These are phyloP conservation scores for Fusarium sulawesiense DNA, from an alignment of 2,329 filamentous ascomycete genomes.

Conservation along the genomic window DNA sequence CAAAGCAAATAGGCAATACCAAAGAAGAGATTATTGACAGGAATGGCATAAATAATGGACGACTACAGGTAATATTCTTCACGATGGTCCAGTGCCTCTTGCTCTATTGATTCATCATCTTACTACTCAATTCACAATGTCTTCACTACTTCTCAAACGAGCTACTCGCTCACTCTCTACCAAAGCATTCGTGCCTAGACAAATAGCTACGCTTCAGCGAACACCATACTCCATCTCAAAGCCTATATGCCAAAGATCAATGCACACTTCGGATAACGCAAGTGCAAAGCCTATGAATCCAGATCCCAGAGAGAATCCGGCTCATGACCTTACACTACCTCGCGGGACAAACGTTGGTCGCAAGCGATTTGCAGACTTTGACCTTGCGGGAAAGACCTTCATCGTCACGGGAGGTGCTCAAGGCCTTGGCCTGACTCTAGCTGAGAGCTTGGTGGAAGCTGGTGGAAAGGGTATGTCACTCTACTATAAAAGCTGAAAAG, in stretches of 20 bases:
- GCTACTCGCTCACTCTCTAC: not conserved
- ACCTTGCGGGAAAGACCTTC: slow-evolving; percentile 77
- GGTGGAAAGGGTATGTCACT: slow-evolving; percentile 69
- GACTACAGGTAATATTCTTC: not conserved
- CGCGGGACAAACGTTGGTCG: slow-evolving; percentile 46
- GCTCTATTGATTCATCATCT: not conserved
- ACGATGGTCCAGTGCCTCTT: not conserved
- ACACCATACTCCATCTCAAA: not conserved
- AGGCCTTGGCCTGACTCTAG: slow-evolving; percentile 80
- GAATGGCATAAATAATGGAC: not conserved
- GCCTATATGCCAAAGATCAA: not conserved
- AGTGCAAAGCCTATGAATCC: slow-evolving; percentile 39
- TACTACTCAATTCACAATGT: slow-evolving; percentile 1
- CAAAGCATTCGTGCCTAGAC: not conserved
- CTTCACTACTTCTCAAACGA: slow-evolving; percentile 6
- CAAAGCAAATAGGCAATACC: not conserved
- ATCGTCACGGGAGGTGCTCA: slow-evolving; percentile 81
- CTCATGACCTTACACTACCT: slow-evolving; percentile 17
- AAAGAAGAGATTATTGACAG: not conserved
- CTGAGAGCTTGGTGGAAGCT: slow-evolving; percentile 82
- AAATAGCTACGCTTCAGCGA: not conserved
- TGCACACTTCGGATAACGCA: slow-evolving; percentile 10
- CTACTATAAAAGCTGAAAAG: fast-evolving
- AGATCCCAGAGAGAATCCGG: slow-evolving; percentile 39
- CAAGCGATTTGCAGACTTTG: slow-evolving; percentile 75